Evolutionary conservation across 2,329 filamentous ascomycete genomes (phyloP).

Genomic region (Colletotrichum orbiculare): DNA sequence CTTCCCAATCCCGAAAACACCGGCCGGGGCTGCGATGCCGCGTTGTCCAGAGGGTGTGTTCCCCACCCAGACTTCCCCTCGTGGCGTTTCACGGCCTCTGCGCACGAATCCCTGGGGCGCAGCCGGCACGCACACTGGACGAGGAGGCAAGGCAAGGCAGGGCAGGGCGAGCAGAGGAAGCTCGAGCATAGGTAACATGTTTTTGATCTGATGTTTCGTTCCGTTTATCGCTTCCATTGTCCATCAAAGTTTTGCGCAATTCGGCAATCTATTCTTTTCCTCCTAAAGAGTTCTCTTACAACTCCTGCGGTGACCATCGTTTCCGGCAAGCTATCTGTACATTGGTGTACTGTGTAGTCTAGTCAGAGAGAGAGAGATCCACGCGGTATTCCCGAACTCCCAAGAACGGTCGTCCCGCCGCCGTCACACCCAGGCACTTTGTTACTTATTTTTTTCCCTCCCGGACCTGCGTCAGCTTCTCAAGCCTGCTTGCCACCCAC

Average conservation of each 20-base stretch:
- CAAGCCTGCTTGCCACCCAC: slow-evolving; percentile 7
- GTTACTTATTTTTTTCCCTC: background rate
- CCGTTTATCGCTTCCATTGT: background rate
- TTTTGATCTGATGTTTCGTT: slow-evolving; percentile 28
- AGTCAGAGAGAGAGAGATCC: too few species aligned
- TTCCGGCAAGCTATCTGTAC: too few species aligned
- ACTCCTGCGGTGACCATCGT: too few species aligned
- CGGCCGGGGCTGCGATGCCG: slow-evolving; percentile 19
- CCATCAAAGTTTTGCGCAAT: slow-evolving; percentile 1
- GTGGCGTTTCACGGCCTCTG: slow-evolving; percentile 33
- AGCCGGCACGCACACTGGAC: slow-evolving; percentile 1
- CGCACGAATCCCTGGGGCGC: slow-evolving; percentile 22
- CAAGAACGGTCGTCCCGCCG: background rate
- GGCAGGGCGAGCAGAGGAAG: background rate
- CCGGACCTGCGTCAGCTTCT: slow-evolving; percentile 34
- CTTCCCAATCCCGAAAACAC: slow-evolving; percentile 22
- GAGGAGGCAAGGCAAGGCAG: background rate
- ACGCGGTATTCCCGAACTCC: too few species aligned
- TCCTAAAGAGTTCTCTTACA: background rate
- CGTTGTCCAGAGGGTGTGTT: slow-evolving; percentile 12
- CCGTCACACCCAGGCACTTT: slow-evolving; percentile 13
- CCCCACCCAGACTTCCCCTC: slow-evolving; percentile 16
- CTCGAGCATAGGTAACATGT: slow-evolving; percentile 1
- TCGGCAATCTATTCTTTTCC: background rate
- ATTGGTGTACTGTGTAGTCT: too few species aligned